Base-by-base conservation (phyloP, 495 filamentous ascomycete species). In the Penicillium bovifimosum region DNA sequence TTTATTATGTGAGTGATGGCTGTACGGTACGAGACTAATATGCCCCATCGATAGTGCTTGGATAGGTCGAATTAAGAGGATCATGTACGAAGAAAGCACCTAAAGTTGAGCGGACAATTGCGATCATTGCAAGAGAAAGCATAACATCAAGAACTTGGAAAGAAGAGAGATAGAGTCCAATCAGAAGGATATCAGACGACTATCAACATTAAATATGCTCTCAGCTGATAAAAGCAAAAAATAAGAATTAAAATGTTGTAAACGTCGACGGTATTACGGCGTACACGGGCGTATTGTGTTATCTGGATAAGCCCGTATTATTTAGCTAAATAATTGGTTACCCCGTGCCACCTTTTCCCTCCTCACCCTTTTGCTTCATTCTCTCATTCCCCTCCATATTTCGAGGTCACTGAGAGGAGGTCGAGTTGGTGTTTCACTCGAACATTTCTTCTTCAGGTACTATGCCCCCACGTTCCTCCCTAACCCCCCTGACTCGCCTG, bases 261-360 rank as follows among this genome's bases (percentile, higher is more conserved):
- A 44, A 17, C 3, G 34, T 38, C 20, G 20, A 24, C 20, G 20
- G 34, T 43, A 48, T 48, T 48, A 39, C 24, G n/a, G 29, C 26
- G 33, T 41, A 40, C 18, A 36, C 48, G 14, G 17, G 27, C 27
- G 29, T 56, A 53, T 49, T 58, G 35, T 59, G 38, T 41, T 50
- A 53, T 52, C 49, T 33, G 50, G 58, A 63, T 63, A 54, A 57
- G 41, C 47, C 47, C 57, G 48, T 50, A 50, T 40, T 46, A 54
- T 65, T 63, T 28, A 43, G 41, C 52, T 57, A 60, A 66, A 66
- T 66, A 58, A 70, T 61, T 60, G 56, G 59, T 58, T 63, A 60
- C 62, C 60, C 61, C 56, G 60, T 62, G 58, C 60, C 63, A 56
- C 54, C 59, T 54, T 52, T 53, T 42, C 38, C 26, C 47, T 51